Evolutionary conservation across 345 rosid species (phyloP).

Genomic region (Eucalyptus sideroxylon): DNA sequence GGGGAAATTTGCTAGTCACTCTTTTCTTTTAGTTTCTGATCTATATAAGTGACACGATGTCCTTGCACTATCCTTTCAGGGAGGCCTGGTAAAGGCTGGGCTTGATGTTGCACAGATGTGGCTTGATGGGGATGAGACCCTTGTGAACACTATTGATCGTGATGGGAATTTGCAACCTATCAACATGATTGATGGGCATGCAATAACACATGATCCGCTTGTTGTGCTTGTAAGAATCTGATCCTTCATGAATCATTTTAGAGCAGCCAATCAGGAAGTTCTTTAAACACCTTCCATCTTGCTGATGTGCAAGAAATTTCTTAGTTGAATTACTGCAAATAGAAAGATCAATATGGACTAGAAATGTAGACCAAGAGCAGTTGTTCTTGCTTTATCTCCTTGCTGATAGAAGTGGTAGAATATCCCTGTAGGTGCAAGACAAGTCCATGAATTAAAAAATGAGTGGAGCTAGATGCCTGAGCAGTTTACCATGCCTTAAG

Average conservation of each 20-base stretch:
- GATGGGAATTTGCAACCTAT: constrained; percentile 69
- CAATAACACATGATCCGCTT: constrained; percentile 80
- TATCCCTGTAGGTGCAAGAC: not conserved
- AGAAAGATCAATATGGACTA: not conserved
- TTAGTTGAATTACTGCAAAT: not conserved
- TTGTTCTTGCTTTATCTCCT: not conserved
- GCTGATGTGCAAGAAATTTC: not conserved
- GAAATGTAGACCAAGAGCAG: not conserved
- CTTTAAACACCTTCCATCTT: not conserved
- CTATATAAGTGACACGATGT: not conserved
- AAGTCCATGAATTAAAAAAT: not conserved
- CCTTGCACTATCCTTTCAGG: constrained; percentile 22
- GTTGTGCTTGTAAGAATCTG: constrained; percentile 67
- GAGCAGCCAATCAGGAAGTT: not conserved
- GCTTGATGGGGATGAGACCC: constrained; percentile 88
- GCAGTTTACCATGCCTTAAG: not conserved
- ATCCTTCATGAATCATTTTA: not conserved
- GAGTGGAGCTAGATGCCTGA: not conserved
- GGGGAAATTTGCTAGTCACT: not conserved
- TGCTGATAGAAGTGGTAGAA: not conserved
- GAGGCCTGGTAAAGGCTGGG: constrained; percentile 85
- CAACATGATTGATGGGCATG: constrained; percentile 68
- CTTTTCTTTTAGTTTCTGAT: not conserved
- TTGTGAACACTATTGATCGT: constrained; percentile 76
- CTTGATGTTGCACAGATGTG: constrained; percentile 88